Percentiles rank a stretch among this genome's conserved stretches.
These are phyloP conservation scores for Mycena rosella DNA, from an alignment of 768 basidiomycete genomes.

Conservation along the genomic window DNA sequence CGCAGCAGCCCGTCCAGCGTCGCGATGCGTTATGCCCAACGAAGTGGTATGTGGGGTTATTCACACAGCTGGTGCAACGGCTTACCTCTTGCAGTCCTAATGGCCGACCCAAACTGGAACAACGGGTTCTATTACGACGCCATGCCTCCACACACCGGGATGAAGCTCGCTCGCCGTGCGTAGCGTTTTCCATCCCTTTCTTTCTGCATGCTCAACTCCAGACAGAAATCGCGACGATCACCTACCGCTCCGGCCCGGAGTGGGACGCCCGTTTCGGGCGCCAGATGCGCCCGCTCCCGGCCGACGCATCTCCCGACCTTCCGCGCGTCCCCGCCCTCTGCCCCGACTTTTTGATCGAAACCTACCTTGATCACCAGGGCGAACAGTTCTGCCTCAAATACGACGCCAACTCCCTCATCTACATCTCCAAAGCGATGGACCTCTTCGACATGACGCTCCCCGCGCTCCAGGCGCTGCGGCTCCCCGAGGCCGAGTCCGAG, in stretches of 20 bases:
- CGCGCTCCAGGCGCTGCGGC: conserved; percentile 76
- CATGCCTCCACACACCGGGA: conserved; percentile 96
- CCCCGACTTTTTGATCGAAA: conserved; percentile 98
- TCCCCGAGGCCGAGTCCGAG: conserved; percentile 51
- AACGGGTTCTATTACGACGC: conserved; percentile 97
- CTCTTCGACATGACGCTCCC: conserved; percentile 94
- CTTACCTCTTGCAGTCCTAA: conserved; percentile 76
- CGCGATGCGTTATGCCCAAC: conserved; percentile 95
- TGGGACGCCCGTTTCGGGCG: conserved; percentile 99
- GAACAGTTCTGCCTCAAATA: conserved; percentile 99
- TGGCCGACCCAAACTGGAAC: conserved; percentile 99
- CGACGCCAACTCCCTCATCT: conserved; percentile 98
- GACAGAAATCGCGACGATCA: conserved; percentile 97
- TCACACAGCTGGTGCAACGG: conserved; percentile 4
- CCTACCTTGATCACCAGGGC: conserved; percentile 97
- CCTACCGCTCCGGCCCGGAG: conserved; percentile 98
- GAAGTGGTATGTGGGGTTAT: conserved; percentile 78
- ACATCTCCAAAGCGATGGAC: conserved; percentile 99
- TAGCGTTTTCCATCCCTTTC: conserved; percentile 1
- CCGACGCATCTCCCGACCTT: conserved; percentile 44
- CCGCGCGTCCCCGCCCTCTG: conserved; percentile 81
- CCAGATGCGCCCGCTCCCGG: conserved; percentile 64
- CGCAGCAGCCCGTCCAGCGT: conserved; percentile 92
- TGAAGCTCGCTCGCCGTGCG: conserved; percentile 97
- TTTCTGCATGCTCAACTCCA: neutral